Evolutionary conservation across 768 basidiomycete genomes (phyloP).

Genomic region (Krasilnikovozyma curviuscula): DNA sequence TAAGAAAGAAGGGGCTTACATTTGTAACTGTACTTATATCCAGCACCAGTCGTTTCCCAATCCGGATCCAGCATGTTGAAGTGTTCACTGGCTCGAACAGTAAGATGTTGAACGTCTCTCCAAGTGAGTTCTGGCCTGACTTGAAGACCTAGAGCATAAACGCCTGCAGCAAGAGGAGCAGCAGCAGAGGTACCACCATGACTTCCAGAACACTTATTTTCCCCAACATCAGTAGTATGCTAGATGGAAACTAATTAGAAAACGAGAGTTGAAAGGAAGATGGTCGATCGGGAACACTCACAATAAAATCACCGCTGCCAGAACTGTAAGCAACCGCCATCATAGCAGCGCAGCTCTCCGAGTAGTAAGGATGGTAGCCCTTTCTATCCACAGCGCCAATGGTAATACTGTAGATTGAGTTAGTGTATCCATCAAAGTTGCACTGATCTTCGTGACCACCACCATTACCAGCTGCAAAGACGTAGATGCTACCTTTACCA

Average conservation of each 20-base stretch:
- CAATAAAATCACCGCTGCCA: constrained; percentile 80
- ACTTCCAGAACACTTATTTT: constrained; percentile 52
- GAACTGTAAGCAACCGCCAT: constrained; percentile 93
- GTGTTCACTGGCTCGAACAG: constrained; percentile 50
- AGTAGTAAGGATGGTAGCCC: constrained; percentile 88
- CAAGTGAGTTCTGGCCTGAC: constrained; percentile 86
- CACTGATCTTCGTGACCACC: constrained; percentile 82
- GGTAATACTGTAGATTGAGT: constrained; percentile 88
- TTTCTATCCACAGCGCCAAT: constrained; percentile 88
- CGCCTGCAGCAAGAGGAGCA: constrained; percentile 86
- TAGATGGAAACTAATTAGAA: constrained; percentile 22
- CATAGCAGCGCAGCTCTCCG: constrained; percentile 92
- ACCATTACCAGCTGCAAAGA: constrained; percentile 95
- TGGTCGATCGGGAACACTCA: constrained; percentile 30
- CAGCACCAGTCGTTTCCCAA: constrained; percentile 66
- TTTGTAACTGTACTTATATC: constrained; percentile 63
- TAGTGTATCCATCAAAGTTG: constrained; percentile 98
- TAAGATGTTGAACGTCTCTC: constrained; percentile 87
- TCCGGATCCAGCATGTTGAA: constrained; percentile 77
- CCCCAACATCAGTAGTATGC: constrained; percentile 88
- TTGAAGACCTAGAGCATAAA: constrained; percentile 74
- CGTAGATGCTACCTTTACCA: constrained; percentile 82
- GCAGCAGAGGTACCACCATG: constrained; percentile 98
- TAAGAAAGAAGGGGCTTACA: constrained; percentile 25
- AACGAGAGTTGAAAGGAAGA: neutral